Evolutionary conservation across 2,329 filamentous ascomycete genomes (phyloP).

Genomic region (Cladosporium sp.): DNA sequence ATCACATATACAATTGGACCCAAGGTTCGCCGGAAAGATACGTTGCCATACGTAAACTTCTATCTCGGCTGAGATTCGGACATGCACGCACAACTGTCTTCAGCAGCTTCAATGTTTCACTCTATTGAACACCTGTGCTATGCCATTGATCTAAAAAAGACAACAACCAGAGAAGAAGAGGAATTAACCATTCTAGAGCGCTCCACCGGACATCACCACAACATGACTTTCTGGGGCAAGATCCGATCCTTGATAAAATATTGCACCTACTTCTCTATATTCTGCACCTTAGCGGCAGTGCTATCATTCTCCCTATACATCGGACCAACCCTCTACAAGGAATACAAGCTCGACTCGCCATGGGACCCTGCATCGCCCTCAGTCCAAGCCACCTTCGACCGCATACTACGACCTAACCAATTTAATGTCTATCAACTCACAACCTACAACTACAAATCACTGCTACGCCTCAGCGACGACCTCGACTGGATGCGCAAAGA

Average conservation of each 20-base stretch:
- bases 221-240: slow-evolving; percentile 3
- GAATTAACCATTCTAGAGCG: not conserved
- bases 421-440: slow-evolving; percentile 8
- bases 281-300: slow-evolving; percentile 10
- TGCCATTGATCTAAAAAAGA: not conserved
- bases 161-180: not conserved
- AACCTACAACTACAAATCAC: slow-evolving; percentile 14
- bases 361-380: not conserved
- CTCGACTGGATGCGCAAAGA: slow-evolving; percentile 16
- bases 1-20: not conserved
- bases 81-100: not conserved
- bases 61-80: not conserved
- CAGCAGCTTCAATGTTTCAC: slow-evolving; percentile 1
- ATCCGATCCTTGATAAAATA: not conserved
- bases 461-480: slow-evolving; percentile 15
- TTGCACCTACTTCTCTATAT: slow-evolving; percentile 5
- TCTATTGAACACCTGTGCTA: not conserved
- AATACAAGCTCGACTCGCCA: slow-evolving; percentile 16
- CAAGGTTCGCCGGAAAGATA: not conserved
- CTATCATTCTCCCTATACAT: slow-evolving; percentile 14
- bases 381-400: not conserved
- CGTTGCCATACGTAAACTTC: not conserved
- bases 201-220: not conserved
- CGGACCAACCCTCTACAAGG: slow-evolving; percentile 14
- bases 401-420: not conserved